Evolutionary conservation across 78 protist species (phyloP), one percentile per base, ranked within the genome.

Genomic region (Guillardia theta): DNA sequence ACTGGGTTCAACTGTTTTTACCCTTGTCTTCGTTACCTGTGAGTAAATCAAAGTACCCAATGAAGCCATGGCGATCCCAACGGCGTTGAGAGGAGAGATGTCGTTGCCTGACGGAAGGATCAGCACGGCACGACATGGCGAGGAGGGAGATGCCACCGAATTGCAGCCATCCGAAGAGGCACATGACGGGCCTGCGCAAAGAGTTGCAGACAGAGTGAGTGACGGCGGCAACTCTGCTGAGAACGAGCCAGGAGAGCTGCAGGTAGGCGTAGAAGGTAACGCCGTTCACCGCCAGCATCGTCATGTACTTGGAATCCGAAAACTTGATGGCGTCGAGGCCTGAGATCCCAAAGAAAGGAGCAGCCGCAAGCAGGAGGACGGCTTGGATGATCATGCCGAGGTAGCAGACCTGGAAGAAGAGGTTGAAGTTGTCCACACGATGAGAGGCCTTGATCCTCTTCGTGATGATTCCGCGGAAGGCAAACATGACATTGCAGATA

Each of bases 191-290:
- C 36, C 83, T 12, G 83, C 83, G 83, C 21, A 70, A 22, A 12
- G 83, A 70, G 83, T 70, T 70, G 83, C 83, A 70, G 36, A 70
- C 83, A 22, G 83, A 70, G 41, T 70, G 83, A 36, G 83, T 70
- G n/a, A 70, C 83, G 9, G 83, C 83, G 83, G 0, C 6, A 43
- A 70, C 83, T 12, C 83, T 36, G 46, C 46, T 6, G 83, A 70
- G 83, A 36, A 70, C 83, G 21, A 70, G 46, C 83, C 83, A 70
- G 21, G 83, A 70, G 83, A 70, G 83, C 83, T 70, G 83, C 36
- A 70, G 83, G 41, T 70, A 24, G 45, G 83, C 83, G 83, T 24
- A 70, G 83, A 70, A 70, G 41, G 83, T 22, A 43, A 70, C 22
- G 41, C 83, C 83, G 41, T 70, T 70, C 36, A 70, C n/a, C n/a